These are phyloP conservation scores for Acacia concinna DNA, from an alignment of 331 rosid species.

Conservation along the genomic window DNA sequence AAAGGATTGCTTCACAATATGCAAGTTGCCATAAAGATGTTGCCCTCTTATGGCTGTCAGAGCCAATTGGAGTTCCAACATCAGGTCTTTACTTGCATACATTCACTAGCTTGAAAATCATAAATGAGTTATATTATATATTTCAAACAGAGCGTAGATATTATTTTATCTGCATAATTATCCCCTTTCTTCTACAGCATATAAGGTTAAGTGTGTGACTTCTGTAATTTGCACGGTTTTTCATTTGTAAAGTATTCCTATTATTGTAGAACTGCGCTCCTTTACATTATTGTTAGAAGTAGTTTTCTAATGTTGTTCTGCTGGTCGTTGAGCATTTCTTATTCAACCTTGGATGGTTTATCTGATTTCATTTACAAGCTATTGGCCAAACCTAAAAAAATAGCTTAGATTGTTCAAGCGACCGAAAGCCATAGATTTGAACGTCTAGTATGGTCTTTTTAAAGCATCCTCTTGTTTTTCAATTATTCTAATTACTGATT, in stretches of 20 bases:
- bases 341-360: not conserved
- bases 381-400: not conserved
- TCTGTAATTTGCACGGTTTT: not conserved
- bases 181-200: not conserved
- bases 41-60: constrained; percentile 83
- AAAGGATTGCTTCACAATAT: constrained; percentile 72
- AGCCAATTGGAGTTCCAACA: constrained; percentile 57
- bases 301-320: not conserved
- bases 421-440: not conserved
- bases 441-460: not conserved
- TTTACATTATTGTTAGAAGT: not conserved
- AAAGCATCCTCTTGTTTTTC: not conserved
- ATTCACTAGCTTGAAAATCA: constrained; percentile 22
- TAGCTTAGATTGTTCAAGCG: not conserved
- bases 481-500: not conserved
- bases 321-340: not conserved
- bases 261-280: not conserved
- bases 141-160: not conserved
- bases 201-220: not conserved
- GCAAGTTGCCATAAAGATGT: constrained; percentile 90
- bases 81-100: constrained; percentile 48
- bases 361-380: not conserved
- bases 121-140: not conserved
- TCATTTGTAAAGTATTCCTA: not conserved
- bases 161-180: not conserved